A percentile compares a stretch with the other conserved stretches of the same genome.
Conservation (phyloP, 1,139 yeast species). For the Saccharomyces pastorianus region DNA sequence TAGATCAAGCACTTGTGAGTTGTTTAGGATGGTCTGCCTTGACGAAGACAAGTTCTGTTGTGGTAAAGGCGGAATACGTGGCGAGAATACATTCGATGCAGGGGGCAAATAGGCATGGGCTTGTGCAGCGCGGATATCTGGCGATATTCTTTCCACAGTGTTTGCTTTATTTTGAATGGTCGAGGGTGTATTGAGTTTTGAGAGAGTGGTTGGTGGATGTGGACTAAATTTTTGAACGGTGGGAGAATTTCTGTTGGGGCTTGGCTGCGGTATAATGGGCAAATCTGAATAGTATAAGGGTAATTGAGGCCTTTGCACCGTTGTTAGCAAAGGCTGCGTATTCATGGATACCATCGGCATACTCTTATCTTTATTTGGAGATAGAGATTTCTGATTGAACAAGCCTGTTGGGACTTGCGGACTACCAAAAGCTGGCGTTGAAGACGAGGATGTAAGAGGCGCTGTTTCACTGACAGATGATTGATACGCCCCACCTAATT, state of each 20-base stretch:
- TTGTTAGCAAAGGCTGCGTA: neutral
- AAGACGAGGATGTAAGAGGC: neutral
- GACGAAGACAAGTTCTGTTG: neutral
- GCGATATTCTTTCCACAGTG: neutral
- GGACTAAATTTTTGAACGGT: neutral
- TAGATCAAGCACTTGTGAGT: slow-evolving; percentile 8
- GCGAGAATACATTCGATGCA: neutral
- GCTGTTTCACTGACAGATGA: neutral
- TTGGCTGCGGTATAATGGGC: neutral
- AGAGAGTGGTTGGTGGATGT: neutral
- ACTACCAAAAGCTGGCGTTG: neutral
- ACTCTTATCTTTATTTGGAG: neutral
- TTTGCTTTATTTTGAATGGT: neutral
- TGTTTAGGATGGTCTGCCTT: neutral
- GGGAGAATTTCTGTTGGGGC: neutral
- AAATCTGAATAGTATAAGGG: neutral
- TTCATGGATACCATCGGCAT: neutral
- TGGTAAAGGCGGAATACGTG: neutral
- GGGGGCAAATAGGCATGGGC: neutral
- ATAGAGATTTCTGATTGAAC: neutral
- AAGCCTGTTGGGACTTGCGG: neutral
- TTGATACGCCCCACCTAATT: neutral
- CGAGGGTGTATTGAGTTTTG: neutral
- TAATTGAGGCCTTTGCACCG: neutral
- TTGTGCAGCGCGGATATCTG: neutral